Percentiles rank a stretch among this genome's conserved stretches.
These are phyloP conservation scores for Mycena albidolilacea DNA, from an alignment of 768 basidiomycete genomes.

Conservation along the genomic window DNA sequence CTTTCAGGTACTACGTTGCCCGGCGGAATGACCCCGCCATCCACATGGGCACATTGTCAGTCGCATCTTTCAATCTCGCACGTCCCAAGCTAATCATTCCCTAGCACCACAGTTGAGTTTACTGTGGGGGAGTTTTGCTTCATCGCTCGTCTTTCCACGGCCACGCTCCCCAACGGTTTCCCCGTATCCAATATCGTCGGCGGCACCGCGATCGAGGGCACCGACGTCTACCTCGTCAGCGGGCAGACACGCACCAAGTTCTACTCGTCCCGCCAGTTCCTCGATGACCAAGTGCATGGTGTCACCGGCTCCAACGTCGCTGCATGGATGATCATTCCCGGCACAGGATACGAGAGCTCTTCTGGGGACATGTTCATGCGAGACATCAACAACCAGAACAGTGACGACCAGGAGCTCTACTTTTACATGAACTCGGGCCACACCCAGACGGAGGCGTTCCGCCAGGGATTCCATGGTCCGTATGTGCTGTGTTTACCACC, in stretches of 20 bases:
- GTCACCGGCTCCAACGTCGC: slow-evolving; percentile 49
- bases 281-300: slow-evolving; percentile 54
- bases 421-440: too few species aligned
- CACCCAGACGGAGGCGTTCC: too few species aligned
- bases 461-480: too few species aligned
- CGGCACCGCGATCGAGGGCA: slow-evolving; percentile 55
- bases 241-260: slow-evolving; percentile 47
- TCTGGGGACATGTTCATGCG: too few species aligned
- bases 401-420: too few species aligned
- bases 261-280: slow-evolving; percentile 49
- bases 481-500: too few species aligned
- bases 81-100: too few species aligned
- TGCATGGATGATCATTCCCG: not conserved
- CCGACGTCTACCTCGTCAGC: slow-evolving; percentile 51
- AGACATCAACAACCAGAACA: too few species aligned
- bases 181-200: slow-evolving; percentile 47
- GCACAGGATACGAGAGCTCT: too few species aligned
- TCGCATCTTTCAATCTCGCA: too few species aligned
- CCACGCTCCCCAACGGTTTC: slow-evolving; percentile 48
- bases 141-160: slow-evolving; percentile 50
- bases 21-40: slow-evolving; percentile 54
- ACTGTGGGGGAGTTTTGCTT: slow-evolving; percentile 55
- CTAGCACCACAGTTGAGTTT: slow-evolving; percentile 48
- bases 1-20: slow-evolving; percentile 47
- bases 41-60: slow-evolving; percentile 53